Evolutionary conservation across 169 alveolate species (phyloP), one percentile per base, ranked within the genome.

Genomic region (Plasmodium inui): DNA sequence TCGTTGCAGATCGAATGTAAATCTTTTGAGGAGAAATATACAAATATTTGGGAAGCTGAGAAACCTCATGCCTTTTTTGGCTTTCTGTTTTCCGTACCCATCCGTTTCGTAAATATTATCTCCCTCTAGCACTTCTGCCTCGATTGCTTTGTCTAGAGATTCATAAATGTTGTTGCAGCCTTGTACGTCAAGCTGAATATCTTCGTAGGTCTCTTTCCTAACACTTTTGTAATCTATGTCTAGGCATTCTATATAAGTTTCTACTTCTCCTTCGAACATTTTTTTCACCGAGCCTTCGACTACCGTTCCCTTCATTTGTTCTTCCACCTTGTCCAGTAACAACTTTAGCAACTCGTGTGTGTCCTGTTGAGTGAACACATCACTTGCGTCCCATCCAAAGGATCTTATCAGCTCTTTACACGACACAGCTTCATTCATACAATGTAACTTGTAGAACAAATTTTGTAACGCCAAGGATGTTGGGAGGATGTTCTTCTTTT

Each of bases 331-430:
- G 92, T 98, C 99, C 82, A 98, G 97, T 73, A 99, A 97, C 79
- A 98, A 94, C 88, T 98, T 97, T 91, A 97, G 96, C 92, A 99
- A 97, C 95, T 99, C 99, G 95, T 99, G 99, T 17, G 99, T 98
- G 84, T 99, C 99, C 93, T 98, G 99, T 93, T 99, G 99, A 8
- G 99, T 98, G 96, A 98, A 98, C 81, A 99, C 98, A 92, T 99
- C 99, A 34, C 98, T 96, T 19, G 98, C 96, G 70, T 98, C 98
- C 99, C 99, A 99, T 0, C 99, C 99, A 93, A 99, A 99, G 3
- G 99, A 97, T 82, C 97, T 96, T 94, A 98, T 96, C 83, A 98
- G 95, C 94, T 98, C 99, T 84, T 96, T 95, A 90, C 99, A 96
- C 0, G 98, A 96, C 32, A 97, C 99, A 3, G 99, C 98, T n/a